Conservation (phyloP, 1,284 basidiomycete genomes). For the Ustilago xerochloae region DNA sequence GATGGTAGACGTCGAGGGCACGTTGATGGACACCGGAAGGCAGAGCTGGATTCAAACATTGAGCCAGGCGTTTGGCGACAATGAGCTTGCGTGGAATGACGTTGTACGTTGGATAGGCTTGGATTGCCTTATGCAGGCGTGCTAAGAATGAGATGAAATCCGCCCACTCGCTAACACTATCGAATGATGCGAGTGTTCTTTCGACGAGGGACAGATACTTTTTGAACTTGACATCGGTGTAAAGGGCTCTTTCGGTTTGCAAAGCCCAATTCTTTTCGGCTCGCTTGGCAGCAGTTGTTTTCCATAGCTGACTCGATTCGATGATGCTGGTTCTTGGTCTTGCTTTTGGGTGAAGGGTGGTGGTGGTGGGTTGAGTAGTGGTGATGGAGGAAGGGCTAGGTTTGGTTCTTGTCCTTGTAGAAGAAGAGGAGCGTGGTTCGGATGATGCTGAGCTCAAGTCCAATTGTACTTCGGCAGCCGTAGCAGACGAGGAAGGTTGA, state of each 20-base stretch:
- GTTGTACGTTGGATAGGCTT: slow-evolving; percentile 89
- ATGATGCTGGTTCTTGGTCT: slow-evolving; percentile 37
- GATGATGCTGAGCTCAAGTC: slow-evolving; percentile 50
- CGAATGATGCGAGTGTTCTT: slow-evolving; percentile 89
- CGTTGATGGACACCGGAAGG: slow-evolving; percentile 96
- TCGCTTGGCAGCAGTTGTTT: slow-evolving; percentile 59
- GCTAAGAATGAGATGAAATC: slow-evolving; percentile 98
- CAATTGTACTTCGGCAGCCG: slow-evolving; percentile 52
- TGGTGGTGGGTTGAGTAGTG: slow-evolving; percentile 14
- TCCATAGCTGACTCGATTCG: slow-evolving; percentile 57
- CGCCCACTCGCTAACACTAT: slow-evolving; percentile 98
- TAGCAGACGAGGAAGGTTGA: slow-evolving; percentile 34
- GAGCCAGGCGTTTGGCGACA: slow-evolving; percentile 92
- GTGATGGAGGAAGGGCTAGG: slow-evolving; percentile 10
- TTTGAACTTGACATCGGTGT: slow-evolving; percentile 88
- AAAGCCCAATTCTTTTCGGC: slow-evolving; percentile 64
- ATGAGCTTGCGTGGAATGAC: slow-evolving; percentile 94
- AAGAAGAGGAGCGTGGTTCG: too few relatives aligned
- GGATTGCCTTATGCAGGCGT: slow-evolving; percentile 92
- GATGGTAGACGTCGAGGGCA: slow-evolving; percentile 92
- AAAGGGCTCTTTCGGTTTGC: slow-evolving; percentile 62
- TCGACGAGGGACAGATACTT: slow-evolving; percentile 93
- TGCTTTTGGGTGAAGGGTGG: slow-evolving; percentile 27
- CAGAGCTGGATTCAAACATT: slow-evolving; percentile 95
- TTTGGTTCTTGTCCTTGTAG: too few relatives aligned